Conservation (phyloP, 495 filamentous ascomycete species). For the Aspergillus leporis region DNA sequence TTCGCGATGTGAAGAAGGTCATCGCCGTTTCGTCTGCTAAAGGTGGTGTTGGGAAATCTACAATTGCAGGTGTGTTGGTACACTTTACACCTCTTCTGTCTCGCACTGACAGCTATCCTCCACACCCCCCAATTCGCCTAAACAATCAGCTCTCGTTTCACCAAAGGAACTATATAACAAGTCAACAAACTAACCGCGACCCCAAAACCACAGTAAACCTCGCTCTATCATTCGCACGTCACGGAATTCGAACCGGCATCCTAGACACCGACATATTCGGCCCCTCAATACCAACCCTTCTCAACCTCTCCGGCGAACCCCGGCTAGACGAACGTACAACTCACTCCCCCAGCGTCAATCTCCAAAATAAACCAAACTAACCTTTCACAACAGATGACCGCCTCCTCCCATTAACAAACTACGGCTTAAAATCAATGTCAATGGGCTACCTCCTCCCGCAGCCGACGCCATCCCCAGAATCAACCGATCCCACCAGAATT, state of each 20-base stretch:
- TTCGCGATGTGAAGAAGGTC: slow-evolving; percentile 80
- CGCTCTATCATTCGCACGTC: slow-evolving; percentile 78
- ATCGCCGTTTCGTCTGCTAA: slow-evolving; percentile 95
- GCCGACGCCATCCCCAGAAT: slow-evolving; percentile 22
- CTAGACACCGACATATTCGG: slow-evolving; percentile 97
- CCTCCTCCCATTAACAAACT: slow-evolving; percentile 86
- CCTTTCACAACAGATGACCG: slow-evolving; percentile 60
- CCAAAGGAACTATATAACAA: not conserved
- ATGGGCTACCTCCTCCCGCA: slow-evolving; percentile 86
- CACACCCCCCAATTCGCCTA: not conserved
- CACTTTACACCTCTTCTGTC: not conserved
- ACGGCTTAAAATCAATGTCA: slow-evolving; percentile 96
- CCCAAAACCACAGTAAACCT: slow-evolving; percentile 65
- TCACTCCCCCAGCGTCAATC: not conserved
- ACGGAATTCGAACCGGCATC: slow-evolving; percentile 78
- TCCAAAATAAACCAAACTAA: slow-evolving; percentile 7
- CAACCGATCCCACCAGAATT: slow-evolving; percentile 23
- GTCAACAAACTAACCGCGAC: slow-evolving; percentile 6
- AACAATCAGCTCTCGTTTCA: not conserved
- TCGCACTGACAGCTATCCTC: not conserved
- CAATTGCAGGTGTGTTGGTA: slow-evolving; percentile 66
- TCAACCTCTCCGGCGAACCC: slow-evolving; percentile 76
- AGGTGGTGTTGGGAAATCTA: slow-evolving; percentile 95
- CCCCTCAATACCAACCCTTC: slow-evolving; percentile 87
- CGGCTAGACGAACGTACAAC: slow-evolving; percentile 60